Percentiles rank a stretch among this genome's conserved stretches.
Evolutionary conservation across 2,329 filamentous ascomycete genomes (phyloP).

Genomic region (Cladobotryum protrusum): DNA sequence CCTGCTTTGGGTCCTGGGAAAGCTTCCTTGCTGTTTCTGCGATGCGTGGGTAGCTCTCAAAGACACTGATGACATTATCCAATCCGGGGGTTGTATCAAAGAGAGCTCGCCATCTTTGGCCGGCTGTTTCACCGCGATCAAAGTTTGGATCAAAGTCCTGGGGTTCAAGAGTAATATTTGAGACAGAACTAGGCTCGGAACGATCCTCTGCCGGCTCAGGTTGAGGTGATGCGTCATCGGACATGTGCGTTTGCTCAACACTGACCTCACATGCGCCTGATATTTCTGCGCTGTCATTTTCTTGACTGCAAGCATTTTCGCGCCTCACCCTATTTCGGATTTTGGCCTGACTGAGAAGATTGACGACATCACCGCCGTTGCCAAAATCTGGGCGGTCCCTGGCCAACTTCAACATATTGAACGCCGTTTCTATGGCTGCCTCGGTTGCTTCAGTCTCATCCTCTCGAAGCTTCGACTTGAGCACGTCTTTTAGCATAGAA

Average conservation of each 20-base stretch:
- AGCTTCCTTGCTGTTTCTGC: neutral
- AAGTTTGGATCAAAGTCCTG: constrained; percentile 1
- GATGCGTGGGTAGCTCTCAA: neutral
- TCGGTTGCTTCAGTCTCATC: neutral
- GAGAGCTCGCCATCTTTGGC: neutral
- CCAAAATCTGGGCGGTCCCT: too few species aligned
- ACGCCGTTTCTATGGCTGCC: too few species aligned
- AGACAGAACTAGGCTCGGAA: too few species aligned
- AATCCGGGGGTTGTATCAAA: neutral
- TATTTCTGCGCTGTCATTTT: too few species aligned
- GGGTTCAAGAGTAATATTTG: neutral
- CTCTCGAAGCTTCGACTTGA: neutral
- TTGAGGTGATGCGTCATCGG: neutral
- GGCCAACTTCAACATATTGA: too few species aligned
- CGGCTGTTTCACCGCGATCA: neutral
- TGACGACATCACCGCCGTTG: too few species aligned
- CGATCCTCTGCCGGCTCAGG: neutral
- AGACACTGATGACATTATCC: neutral
- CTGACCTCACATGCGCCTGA: too few species aligned
- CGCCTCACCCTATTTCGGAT: too few species aligned
- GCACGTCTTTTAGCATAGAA: neutral
- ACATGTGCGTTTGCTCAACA: too few species aligned
- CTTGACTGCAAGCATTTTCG: too few species aligned
- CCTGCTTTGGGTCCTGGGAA: neutral
- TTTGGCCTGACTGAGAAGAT: too few species aligned